Percentiles rank a stretch among this genome's conserved stretches.
Evolutionary conservation across 257 asterid species (phyloP).

Genomic region (Solanum medicagineum): DNA sequence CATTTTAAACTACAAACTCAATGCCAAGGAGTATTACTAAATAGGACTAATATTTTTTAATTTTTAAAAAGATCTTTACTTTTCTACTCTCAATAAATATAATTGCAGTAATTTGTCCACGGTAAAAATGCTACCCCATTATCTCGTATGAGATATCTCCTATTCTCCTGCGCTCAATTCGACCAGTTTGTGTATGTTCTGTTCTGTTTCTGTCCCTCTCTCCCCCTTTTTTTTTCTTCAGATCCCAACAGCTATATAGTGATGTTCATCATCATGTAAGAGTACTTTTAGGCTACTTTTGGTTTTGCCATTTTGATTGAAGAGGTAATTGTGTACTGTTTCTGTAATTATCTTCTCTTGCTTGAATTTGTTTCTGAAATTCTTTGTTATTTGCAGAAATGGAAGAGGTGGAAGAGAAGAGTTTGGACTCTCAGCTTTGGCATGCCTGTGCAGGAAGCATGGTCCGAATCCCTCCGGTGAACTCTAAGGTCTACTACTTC

Average conservation of each 20-base stretch:
- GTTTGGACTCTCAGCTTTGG: constrained; percentile 54
- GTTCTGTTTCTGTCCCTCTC: background rate
- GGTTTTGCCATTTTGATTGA: background rate
- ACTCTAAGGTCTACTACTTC: constrained; percentile 40
- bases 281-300: background rate
- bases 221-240: background rate
- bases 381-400: background rate
- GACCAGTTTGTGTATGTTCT: background rate
- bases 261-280: background rate
- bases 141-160: background rate
- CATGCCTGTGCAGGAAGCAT: constrained; percentile 61
- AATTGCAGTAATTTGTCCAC: background rate
- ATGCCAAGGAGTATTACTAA: too few species aligned
- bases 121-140: background rate
- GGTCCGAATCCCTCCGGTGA: constrained; percentile 51
- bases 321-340: background rate
- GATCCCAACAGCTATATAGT: background rate
- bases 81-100: background rate
- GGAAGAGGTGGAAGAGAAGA: constrained; percentile 23
- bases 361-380: background rate
- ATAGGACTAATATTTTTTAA: too few species aligned
- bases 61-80: background rate
- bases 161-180: background rate
- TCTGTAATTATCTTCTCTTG: background rate
- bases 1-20: too few species aligned